These are phyloP conservation scores for Acorus gramineus DNA, from an alignment of 106 monocot genomes.

Conservation along the genomic window DNA sequence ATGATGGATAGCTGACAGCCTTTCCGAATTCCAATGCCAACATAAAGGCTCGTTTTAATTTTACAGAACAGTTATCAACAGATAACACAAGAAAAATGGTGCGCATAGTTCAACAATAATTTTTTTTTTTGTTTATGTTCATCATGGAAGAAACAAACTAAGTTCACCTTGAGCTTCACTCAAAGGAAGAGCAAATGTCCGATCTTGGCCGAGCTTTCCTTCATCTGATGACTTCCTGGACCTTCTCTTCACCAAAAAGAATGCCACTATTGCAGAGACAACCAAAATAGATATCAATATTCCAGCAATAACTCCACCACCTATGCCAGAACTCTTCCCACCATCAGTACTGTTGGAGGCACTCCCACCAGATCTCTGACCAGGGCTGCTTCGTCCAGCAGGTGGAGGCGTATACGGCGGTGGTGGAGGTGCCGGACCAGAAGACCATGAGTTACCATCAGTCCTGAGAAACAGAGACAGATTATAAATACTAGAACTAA, in stretches of 20 bases:
- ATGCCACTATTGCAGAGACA: slow-evolving; percentile 46
- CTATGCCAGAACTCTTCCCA: slow-evolving; percentile 40
- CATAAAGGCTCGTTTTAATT: no score
- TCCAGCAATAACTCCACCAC: slow-evolving; percentile 53
- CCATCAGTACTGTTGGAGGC: slow-evolving; percentile 15
- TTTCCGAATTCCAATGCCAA: no score
- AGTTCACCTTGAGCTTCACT: slow-evolving; percentile 42
- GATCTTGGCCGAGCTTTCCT: slow-evolving; percentile 29
- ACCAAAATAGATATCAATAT: slow-evolving; percentile 57
- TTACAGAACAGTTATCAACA: no score
- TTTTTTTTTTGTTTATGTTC: no score
- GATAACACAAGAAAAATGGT: no score
- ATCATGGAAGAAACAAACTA: no score
- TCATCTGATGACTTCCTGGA: slow-evolving; percentile 7
- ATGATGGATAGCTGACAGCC: no score
- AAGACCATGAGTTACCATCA: not conserved
- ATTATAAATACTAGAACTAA: no score
- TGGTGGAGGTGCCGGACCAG: slow-evolving; percentile 14
- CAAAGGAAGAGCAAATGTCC: slow-evolving; percentile 24
- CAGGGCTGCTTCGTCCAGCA: slow-evolving; percentile 26
- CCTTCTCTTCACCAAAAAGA: slow-evolving; percentile 54
- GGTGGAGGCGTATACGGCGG: slow-evolving; percentile 40
- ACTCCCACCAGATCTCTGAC: slow-evolving; percentile 21
- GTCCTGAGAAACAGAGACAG: not conserved
- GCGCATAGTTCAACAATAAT: no score